Evolutionary conservation across 306 rosid species (phyloP).

Genomic region (Gynostemma pentaphyllum): DNA sequence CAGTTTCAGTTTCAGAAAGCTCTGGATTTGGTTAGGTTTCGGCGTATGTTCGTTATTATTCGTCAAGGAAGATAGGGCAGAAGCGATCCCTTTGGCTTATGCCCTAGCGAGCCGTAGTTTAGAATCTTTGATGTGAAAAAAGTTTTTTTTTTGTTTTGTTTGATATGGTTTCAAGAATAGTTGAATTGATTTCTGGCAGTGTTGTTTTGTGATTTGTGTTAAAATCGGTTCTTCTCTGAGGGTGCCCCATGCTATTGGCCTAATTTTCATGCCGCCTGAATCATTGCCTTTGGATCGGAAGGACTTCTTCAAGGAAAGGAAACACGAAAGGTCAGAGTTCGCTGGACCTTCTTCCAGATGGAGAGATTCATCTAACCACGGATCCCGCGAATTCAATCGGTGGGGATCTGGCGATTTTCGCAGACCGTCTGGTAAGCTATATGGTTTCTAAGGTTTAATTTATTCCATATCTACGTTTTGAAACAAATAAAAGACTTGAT

Average conservation of each 20-base stretch:
- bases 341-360: conserved; percentile 69
- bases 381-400: conserved; percentile 58
- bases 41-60: neutral
- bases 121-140: neutral
- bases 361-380: conserved; percentile 81
- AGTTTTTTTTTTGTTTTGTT: neutral
- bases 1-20: neutral
- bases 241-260: conserved; percentile 74
- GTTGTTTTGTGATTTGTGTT: neutral
- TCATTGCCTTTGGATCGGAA: conserved; percentile 97
- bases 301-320: conserved; percentile 97
- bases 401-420: conserved; percentile 83
- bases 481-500: neutral
- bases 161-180: conserved; percentile 9
- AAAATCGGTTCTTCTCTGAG: conserved; percentile 2
- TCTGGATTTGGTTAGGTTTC: neutral
- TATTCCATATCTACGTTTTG: neutral
- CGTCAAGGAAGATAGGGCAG: neutral
- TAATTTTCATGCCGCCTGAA: conserved; percentile 98
- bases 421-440: conserved; percentile 62
- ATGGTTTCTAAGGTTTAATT: neutral
- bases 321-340: conserved; percentile 90
- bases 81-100: conserved; percentile 6
- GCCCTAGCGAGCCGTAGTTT: neutral
- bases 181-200: conserved; percentile 8